Evolutionary conservation across 306 rosid species (phyloP), one percentile per base, ranked within the genome.

Genomic region (Begonia fuchsioides): DNA sequence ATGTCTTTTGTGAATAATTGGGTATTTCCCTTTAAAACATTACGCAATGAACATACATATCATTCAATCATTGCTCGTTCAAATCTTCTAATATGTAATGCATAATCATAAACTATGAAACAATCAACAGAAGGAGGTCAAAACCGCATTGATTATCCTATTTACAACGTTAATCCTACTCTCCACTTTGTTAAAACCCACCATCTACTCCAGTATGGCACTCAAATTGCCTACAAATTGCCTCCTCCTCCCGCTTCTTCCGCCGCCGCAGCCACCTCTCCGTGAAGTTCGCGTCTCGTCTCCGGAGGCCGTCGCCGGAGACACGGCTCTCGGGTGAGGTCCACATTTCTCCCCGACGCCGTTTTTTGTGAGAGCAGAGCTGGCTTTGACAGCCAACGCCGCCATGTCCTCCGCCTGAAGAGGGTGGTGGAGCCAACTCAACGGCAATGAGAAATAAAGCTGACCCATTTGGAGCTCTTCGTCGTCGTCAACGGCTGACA

Each of bases 341-440:
- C 76, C 58, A 49, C 64, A 74, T 77, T 73, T 77, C 35, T 60
- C 54, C 9, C 54, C 40, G 0, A 50, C 65, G 2, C 78, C 72
- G 12, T 62, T 52, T 50, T 78, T 81, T 80, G 67, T 74, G 44
- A 92, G 73, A 0, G 96, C 98, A 1, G 98, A 77, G 66, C 70
- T 92, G 51, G 98, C 98, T 64, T 71, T 85, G n/a, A 90, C 95
- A 3, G 98, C 98, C 77, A 90, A 72, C 76, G 98, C 93, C 2
- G 98, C 98, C 94, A 92, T 82, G 57, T 85, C 98, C 12, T 80
- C 80, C 0, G 94, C 61, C 62, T 66, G 94, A 9, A 92, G 64
- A 0, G 69, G 83, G 8, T 68, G 77, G 14, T 44, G 50, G 20
- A 92, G 53, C 62, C 82, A 59, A 35, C 47, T 78, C 57, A 82